These are phyloP conservation scores for Amborella trichopoda DNA, from an alignment of 164 flowering plant genomes.

Conservation along the genomic window DNA sequence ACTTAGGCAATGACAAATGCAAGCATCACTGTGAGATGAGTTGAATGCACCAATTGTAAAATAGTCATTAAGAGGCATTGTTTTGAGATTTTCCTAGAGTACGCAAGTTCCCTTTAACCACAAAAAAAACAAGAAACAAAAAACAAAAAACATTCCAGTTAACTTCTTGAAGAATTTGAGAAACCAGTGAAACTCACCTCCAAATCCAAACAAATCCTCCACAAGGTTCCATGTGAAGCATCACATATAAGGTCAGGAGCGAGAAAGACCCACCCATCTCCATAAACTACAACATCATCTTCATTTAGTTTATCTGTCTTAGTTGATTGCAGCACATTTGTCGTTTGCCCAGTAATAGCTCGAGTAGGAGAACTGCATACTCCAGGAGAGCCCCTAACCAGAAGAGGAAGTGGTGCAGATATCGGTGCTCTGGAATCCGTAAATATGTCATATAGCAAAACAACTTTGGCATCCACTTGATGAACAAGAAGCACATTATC, in stretches of 20 bases:
- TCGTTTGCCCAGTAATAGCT: conserved; percentile 17
- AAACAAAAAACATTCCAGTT: too few relatives aligned
- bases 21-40: too few relatives aligned
- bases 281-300: conserved; percentile 42
- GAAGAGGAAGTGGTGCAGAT: conserved; percentile 95
- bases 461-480: conserved; percentile 97
- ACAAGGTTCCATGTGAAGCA: conserved; percentile 42
- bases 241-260: conserved; percentile 83
- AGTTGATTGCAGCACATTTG: conserved; percentile 11
- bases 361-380: conserved; percentile 24
- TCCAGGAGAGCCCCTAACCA: conserved; percentile 51
- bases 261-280: conserved; percentile 83
- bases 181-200: conserved; percentile 44
- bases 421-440: conserved; percentile 78
- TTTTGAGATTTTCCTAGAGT: too few relatives aligned
- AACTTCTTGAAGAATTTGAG: neutral
- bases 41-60: too few relatives aligned
- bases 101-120: too few relatives aligned
- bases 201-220: conserved; percentile 83
- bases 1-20: too few relatives aligned
- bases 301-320: conserved; percentile 20
- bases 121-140: too few relatives aligned
- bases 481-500: conserved; percentile 92
- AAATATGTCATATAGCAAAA: conserved; percentile 79
- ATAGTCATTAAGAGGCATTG: too few relatives aligned